These are phyloP conservation scores for Orbilia blumenaviensis DNA, from an alignment of 2,329 filamentous ascomycete species.

Conservation along the genomic window DNA sequence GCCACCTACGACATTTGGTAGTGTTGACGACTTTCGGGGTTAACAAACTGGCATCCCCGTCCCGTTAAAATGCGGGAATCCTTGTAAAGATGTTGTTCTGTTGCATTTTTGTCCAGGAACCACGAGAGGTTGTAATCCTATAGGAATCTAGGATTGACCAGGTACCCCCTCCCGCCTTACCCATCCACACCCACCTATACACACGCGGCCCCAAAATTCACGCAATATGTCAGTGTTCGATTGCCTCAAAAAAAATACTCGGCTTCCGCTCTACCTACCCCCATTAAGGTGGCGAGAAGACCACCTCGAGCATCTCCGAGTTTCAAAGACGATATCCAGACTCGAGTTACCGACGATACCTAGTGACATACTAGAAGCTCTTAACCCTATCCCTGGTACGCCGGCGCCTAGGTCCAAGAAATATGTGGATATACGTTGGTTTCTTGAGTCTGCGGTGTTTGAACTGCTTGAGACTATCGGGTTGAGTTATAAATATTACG, in stretches of 20 bases:
- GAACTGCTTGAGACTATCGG: not conserved
- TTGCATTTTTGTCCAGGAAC: not conserved
- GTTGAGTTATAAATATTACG: constrained; percentile 1
- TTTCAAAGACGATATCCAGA: not conserved
- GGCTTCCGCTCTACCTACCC: not conserved
- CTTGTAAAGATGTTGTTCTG: not conserved
- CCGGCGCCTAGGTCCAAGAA: not conserved
- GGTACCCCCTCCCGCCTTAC: not conserved
- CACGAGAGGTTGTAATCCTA: not conserved
- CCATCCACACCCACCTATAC: not conserved
- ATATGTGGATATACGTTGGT: constrained; percentile 6
- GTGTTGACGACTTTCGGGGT: no score
- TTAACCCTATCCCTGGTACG: not conserved
- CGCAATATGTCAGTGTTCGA: constrained; percentile 4
- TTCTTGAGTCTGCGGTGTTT: not conserved
- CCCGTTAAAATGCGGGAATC: not conserved
- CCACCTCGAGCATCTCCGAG: constrained; percentile 13
- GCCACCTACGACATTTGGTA: no score
- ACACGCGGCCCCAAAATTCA: not conserved
- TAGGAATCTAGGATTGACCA: not conserved
- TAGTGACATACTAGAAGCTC: not conserved
- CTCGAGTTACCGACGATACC: not conserved
- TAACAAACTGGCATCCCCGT: no score
- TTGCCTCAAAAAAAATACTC: not conserved
- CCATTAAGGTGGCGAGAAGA: constrained; percentile 4